Evolutionary conservation across 2,329 filamentous ascomycete species (phyloP), one percentile per base, ranked within the genome.

Genomic region (Rachicladosporium sp.): DNA sequence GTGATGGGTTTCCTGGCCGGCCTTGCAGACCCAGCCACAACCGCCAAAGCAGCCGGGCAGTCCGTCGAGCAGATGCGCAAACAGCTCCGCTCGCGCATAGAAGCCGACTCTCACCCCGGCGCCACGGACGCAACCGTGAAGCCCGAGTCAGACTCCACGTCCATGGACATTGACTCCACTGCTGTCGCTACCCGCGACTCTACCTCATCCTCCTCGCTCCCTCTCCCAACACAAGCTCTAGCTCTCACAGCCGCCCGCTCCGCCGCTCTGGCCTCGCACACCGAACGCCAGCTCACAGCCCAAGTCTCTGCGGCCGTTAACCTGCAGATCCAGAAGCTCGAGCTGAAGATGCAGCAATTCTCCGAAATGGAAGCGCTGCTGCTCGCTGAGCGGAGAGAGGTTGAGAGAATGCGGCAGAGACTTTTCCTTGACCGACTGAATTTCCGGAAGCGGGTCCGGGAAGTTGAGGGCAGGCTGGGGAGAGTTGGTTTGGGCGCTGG

Each of bases 321-420:
- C 57, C 73, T 93, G 9, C 89, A 85, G n/a, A 70, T 96, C 29
- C 82, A 94, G 57, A 98, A 98, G 65, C 78, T 96, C 46, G 87
- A 96, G 63, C 69, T 96, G 52, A 98, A 98, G 65, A 73, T 98
- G 43, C 80, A 86, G 55, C 93, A 96, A 60, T 98, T 98, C 64
- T 82, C 84, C 53, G 91, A 98, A 61, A 88, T 98, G 74, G 91
- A 98, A 63, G 74, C 83, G 11, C 80, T 95, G 33, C 71, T 98
- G 37, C 83, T 93, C 52, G 86, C 88, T 4, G 91, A 98, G 66
- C 80, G 89, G 43, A 77, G 88, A 44, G 91, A 98, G 62, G 71
- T 98, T 13, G 91, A 98, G 63, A 78, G 88, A 42, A 85, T 84
- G 31, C 78, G 89, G 23, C 88, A 96, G 60, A 84, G 95, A 60